Evolutionary conservation across 208 protist genomes (phyloP).

Genomic region (Borovskyia barvae): DNA sequence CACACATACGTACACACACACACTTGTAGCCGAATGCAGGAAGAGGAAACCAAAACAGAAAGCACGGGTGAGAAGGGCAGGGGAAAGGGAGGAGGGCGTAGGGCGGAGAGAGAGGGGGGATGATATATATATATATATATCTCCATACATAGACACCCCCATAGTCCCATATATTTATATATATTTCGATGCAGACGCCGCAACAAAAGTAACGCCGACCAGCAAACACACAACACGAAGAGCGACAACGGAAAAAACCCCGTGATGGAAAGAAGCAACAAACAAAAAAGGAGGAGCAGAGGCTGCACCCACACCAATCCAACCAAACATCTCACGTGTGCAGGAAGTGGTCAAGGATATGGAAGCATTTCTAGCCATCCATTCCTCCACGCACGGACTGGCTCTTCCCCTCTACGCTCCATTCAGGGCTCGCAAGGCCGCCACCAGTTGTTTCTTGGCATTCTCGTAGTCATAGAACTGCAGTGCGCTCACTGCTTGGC

Average conservation of each 20-base stretch:
- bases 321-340: constrained; percentile 1
- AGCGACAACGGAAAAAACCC: constrained; percentile 3
- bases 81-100: too few species aligned
- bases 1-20: constrained; percentile 7
- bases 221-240: constrained; percentile 2
- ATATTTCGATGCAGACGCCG: not conserved
- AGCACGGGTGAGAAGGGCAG: too few species aligned
- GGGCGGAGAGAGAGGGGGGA: too few species aligned
- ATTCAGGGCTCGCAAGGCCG: constrained; percentile 47
- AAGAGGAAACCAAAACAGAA: too few species aligned
- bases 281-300: constrained; percentile 6
- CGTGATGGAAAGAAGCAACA: not conserved
- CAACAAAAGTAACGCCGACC: not conserved
- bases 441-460: constrained; percentile 48
- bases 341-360: constrained; percentile 1
- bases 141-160: too few species aligned
- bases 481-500: constrained; percentile 69
- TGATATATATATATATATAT: too few species aligned
- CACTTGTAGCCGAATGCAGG: not conserved
- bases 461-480: constrained; percentile 77
- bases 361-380: too few species aligned
- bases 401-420: constrained; percentile 12
- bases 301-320: too few species aligned
- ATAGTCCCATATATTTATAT: too few species aligned
- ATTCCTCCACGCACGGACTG: too few species aligned